Evolutionary conservation across 306 rosid genomes (phyloP).

Genomic region (Oemleria cerasiformis): DNA sequence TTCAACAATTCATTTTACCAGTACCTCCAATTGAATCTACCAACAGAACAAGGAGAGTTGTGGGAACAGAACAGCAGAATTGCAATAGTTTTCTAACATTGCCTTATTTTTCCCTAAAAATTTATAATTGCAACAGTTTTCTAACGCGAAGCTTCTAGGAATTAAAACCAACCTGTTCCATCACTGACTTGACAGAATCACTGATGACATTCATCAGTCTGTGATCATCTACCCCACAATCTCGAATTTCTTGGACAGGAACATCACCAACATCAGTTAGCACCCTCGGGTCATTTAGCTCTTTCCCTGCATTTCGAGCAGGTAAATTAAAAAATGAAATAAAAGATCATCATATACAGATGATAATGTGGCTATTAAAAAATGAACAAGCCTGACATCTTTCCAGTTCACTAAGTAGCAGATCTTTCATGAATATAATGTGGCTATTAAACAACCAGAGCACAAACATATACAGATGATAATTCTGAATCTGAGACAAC

Average conservation of each 20-base stretch:
- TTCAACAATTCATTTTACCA: background rate
- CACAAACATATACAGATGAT: background rate
- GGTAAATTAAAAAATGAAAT: background rate
- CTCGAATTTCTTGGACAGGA: conserved; percentile 95
- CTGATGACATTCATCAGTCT: conserved; percentile 86
- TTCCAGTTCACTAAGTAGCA: background rate
- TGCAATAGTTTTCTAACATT: background rate
- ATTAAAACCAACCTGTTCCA: conserved; percentile 68
- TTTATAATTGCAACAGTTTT: background rate
- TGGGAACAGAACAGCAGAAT: background rate
- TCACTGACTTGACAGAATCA: conserved; percentile 88
- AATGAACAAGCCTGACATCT: background rate
- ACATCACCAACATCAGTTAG: conserved; percentile 94
- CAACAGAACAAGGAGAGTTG: background rate
- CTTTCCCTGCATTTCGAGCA: conserved; percentile 59
- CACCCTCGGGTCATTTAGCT: conserved; percentile 71
- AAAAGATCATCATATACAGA: background rate
- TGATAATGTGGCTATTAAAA: too few species aligned
- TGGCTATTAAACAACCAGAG: background rate
- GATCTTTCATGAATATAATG: background rate
- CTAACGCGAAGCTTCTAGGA: background rate
- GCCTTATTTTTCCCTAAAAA: background rate
- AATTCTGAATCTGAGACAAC: background rate
- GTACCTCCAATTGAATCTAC: background rate
- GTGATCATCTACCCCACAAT: conserved; percentile 79